A percentile compares a stretch with the other conserved stretches of the same genome.
Evolutionary conservation across 805 yeast species (phyloP).

Genomic region (Schizosaccharomyces japonicus): DNA sequence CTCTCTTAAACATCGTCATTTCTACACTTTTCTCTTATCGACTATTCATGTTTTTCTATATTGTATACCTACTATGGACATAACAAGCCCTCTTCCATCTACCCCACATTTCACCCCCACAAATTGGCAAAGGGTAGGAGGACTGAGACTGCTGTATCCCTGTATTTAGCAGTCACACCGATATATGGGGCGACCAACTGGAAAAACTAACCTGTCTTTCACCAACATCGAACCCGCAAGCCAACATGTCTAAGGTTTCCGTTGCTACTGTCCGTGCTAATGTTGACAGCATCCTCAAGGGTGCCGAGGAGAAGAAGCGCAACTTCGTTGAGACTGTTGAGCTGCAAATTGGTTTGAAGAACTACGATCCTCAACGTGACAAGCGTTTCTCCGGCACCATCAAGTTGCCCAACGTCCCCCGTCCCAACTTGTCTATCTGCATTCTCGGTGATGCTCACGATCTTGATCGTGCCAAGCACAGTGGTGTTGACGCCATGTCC

Average conservation of each 20-base stretch:
- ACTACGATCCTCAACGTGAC: constrained; percentile 99
- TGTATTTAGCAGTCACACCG: no score
- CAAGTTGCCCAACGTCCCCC: constrained; percentile 95
- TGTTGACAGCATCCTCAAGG: constrained; percentile 74
- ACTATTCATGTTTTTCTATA: no score
- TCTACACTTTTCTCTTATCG: no score
- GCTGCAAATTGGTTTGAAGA: constrained; percentile 97
- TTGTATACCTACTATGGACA: no score
- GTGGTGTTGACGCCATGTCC: constrained; percentile 98
- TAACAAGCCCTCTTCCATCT: no score
- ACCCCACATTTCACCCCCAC: no score
- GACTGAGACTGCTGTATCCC: no score
- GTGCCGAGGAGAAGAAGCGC: constrained; percentile 94
- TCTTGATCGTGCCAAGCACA: constrained; percentile 98
- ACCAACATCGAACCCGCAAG: no score
- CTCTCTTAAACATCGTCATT: no score
- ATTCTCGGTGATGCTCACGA: constrained; percentile 99
- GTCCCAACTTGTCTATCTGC: constrained; percentile 99
- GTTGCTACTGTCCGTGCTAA: constrained; percentile 58
- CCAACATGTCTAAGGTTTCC: constrained; percentile 3
- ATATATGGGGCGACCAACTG: no score
- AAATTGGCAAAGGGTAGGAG: no score
- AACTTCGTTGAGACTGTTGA: constrained; percentile 99
- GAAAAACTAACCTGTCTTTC: no score
- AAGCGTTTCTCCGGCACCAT: constrained; percentile 99